A percentile compares a stretch with the other conserved stretches of the same genome.
These are phyloP conservation scores for Globomyces pollinis-pini DNA, from an alignment of 192 early-diverging fungal genomes.

Conservation along the genomic window DNA sequence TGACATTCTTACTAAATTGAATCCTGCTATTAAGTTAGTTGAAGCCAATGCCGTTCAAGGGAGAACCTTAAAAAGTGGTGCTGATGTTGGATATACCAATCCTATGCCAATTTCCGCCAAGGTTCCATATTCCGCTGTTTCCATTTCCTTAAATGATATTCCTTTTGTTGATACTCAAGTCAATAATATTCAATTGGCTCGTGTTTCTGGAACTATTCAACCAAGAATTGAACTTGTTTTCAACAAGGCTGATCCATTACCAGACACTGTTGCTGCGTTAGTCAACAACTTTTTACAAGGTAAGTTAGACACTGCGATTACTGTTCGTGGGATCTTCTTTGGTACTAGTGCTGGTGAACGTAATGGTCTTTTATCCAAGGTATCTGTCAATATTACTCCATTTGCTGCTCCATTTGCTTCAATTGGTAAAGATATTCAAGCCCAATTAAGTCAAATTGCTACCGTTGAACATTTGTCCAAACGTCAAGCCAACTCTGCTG, in stretches of 20 bases:
- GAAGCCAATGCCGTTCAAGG: background rate
- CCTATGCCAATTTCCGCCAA: conserved; percentile 24
- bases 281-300: conserved; percentile 19
- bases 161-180: conserved; percentile 11
- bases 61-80: conserved; percentile 3
- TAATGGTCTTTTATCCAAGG: conserved; percentile 17
- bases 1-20: conserved; percentile 8
- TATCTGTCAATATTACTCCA: conserved; percentile 15
- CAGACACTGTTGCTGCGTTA: conserved; percentile 18
- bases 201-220: conserved; percentile 3
- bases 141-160: conserved; percentile 5
- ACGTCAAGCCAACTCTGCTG: conserved; percentile 6
- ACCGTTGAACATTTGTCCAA: background rate
- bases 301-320: background rate
- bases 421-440: conserved; percentile 8
- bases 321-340: conserved; percentile 17
- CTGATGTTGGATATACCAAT: conserved; percentile 18
- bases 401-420: conserved; percentile 9
- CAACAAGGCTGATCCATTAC: conserved; percentile 13
- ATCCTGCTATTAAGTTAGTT: conserved; percentile 5
- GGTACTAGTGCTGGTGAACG: conserved; percentile 6
- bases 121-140: conserved; percentile 16
- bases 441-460: background rate
- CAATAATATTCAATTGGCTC: conserved; percentile 15
- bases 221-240: conserved; percentile 11